phyloP scores from a whole-genome alignment of 441 rosid genomes.

The Arabidopsis lyrata region DNA sequence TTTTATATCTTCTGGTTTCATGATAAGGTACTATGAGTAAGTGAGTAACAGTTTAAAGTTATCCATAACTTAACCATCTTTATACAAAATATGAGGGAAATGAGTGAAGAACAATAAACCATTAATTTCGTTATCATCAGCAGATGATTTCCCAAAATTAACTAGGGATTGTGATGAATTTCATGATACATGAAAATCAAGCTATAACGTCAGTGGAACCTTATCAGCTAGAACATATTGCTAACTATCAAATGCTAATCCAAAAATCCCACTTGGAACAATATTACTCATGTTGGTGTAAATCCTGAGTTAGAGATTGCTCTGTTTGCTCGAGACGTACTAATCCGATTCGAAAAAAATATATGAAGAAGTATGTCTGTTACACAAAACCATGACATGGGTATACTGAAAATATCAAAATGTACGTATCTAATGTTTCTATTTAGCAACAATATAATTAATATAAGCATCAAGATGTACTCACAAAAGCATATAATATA shows the following conservation, averaged over 20 bases:
- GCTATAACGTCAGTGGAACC: too few species aligned
- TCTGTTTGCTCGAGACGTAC: too few species aligned
- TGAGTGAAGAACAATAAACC: neutral
- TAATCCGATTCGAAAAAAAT: neutral
- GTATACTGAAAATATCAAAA: slow-evolving; percentile 21
- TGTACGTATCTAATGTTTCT: slow-evolving; percentile 29
- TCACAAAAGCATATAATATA: slow-evolving; percentile 17
- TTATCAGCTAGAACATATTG: neutral
- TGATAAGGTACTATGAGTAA: neutral
- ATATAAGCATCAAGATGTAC: slow-evolving; percentile 27
- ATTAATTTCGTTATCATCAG: neutral
- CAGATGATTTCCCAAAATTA: neutral
- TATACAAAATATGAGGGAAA: too few species aligned
- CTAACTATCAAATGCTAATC: too few species aligned
- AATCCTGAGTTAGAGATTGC: neutral
- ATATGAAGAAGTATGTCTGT: slow-evolving; percentile 1
- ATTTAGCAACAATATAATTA: slow-evolving; percentile 15
- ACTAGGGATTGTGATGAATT: neutral
- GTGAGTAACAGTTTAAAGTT: neutral
- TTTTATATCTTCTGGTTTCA: too few species aligned
- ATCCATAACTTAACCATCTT: neutral
- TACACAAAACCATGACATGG: slow-evolving; percentile 18
- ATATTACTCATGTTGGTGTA: too few species aligned
- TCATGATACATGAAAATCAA: neutral
- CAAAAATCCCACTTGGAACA: too few species aligned